Percentiles rank a stretch among this genome's conserved stretches.
phyloP scores from a whole-genome alignment of 2,329 filamentous ascomycete species.

The Arthrobotrys pseudoclavata region DNA sequence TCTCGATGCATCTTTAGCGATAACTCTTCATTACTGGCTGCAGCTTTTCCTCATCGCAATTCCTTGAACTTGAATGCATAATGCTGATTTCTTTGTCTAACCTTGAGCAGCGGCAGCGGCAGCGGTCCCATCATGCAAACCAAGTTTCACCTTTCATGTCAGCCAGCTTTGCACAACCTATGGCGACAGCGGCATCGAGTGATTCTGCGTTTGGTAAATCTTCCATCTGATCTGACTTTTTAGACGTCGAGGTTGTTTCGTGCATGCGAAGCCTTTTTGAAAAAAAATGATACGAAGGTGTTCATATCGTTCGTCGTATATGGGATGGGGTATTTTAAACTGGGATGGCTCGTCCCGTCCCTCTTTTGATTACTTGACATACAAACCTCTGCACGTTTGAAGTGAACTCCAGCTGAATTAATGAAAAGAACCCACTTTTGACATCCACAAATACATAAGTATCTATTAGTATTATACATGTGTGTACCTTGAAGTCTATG shows the following conservation, averaged over 20 bases:
- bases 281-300: too few relatives aligned
- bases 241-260: slow-evolving; percentile 38
- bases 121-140: slow-evolving; percentile 36
- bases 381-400: slow-evolving; percentile 27
- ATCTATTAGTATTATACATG: slow-evolving; percentile 8
- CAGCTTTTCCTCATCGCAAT: slow-evolving; percentile 41
- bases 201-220: slow-evolving; percentile 34
- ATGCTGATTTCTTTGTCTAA: slow-evolving; percentile 38
- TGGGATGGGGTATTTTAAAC: too few relatives aligned
- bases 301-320: too few relatives aligned
- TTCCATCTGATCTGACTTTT: slow-evolving; percentile 21
- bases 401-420: slow-evolving; percentile 3
- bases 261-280: too few relatives aligned
- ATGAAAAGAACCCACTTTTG: neutral
- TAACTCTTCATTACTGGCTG: slow-evolving; percentile 10
- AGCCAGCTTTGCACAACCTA: slow-evolving; percentile 35
- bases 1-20: slow-evolving; percentile 38
- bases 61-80: slow-evolving; percentile 27
- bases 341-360: slow-evolving; percentile 34
- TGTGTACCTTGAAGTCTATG: slow-evolving; percentile 12
- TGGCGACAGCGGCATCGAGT: slow-evolving; percentile 9
- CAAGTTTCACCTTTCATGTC: slow-evolving; percentile 43
- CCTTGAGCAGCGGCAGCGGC: slow-evolving; percentile 41
- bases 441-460: neutral
- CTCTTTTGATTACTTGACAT: slow-evolving; percentile 48